Percentiles rank a stretch among this genome's conserved stretches.
phyloP scores from a whole-genome alignment of 768 basidiomycete genomes.

The Udeniomyces megalosporus region DNA sequence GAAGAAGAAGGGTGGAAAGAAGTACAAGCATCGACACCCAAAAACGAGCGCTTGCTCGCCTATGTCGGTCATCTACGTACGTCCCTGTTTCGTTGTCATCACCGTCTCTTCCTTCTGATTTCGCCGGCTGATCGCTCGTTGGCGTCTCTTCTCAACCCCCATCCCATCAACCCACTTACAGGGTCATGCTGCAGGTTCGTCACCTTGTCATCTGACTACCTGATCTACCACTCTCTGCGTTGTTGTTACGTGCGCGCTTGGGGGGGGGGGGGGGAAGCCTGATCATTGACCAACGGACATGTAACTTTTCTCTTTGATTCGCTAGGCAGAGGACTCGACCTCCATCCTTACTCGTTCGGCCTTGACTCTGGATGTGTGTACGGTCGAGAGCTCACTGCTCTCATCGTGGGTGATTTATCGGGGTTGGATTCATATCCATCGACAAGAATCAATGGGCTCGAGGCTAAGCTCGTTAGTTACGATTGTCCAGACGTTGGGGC shows the following conservation, averaged over 20 bases:
- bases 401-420: conserved; percentile 1
- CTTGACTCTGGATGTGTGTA: conserved; percentile 70
- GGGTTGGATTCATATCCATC: background rate
- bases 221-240: no score
- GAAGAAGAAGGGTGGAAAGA: conserved; percentile 32
- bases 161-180: background rate
- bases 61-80: conserved; percentile 66
- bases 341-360: conserved; percentile 69
- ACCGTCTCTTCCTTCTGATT: conserved; percentile 14
- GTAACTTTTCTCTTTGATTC: no score
- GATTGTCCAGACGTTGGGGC: background rate
- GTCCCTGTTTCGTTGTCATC: no score
- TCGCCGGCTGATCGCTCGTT: background rate
- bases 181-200: conserved; percentile 37
- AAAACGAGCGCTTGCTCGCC: conserved; percentile 18
- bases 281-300: no score
- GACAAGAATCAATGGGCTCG: background rate
- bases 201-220: no score
- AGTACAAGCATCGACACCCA: conserved; percentile 32
- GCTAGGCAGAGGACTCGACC: conserved; percentile 47
- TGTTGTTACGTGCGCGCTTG: no score
- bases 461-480: background rate
- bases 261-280: no score
- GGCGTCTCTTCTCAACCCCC: background rate
- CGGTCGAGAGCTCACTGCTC: conserved; percentile 3